Base-by-base conservation (phyloP, 805 yeast species). In the Lipomyces starkeyi region DNA sequence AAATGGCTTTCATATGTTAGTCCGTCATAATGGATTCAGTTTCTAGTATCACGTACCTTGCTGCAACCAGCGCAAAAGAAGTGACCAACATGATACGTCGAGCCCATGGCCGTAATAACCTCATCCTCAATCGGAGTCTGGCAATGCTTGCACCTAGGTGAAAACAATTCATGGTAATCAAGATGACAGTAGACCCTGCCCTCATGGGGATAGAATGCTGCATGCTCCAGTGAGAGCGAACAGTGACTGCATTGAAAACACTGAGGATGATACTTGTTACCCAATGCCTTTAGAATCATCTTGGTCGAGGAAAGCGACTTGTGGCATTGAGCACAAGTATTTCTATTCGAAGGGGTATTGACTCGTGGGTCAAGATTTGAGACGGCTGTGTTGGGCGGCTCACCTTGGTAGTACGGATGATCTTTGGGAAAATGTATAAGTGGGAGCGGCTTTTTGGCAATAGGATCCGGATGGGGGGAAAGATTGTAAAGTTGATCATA, bases 31-130 rank as follows among this genome's bases (percentile, higher is more conserved):
- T 64, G 43, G 4, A 25, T 35, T 34, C 34, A 43, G 25, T 43
- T 13, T 34, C 22, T n/a, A 8, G 14, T 17, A 49, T 14, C 29
- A 35, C 70, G 29, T 55, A 64, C 71, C 40, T 35, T 40, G 27
- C 76, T 73, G 62, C 80, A 78, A 14, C 74, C 77, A 22, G 75
- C 73, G 64, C 80, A 78, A 58, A 74, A 77, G 63, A 78, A 78
- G 47, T 78, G 80, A 32, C 73, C 77, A 11, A 63, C 67, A 63
- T 78, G 80, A 71, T 71, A 78, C 11, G 73, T 65, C 47, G 68
- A 67, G 7, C 71, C 78, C 63, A 74, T 62, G 3, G 80, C 80
- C 43, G 63, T 66, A 13, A 78, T 69, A 14, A 73, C 77, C 47
- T 75, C 68, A 4, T 68, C 69, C 52, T 78, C 79, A 27, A 78